Evolutionary conservation across 2,329 filamentous ascomycete species (phyloP), one percentile per base, ranked within the genome.

Genomic region (Arthrobotrys conoides): DNA sequence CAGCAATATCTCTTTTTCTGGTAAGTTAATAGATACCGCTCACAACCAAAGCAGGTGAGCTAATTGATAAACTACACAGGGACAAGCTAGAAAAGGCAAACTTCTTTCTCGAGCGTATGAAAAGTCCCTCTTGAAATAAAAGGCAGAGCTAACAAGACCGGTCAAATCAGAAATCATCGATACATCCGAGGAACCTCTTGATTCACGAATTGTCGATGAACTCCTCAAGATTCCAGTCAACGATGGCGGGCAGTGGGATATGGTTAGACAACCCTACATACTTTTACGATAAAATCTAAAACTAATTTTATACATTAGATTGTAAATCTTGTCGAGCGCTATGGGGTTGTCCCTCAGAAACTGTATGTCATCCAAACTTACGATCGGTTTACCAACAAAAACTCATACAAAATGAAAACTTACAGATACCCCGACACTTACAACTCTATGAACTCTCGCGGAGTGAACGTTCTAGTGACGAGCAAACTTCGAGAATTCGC

Each of bases 21-120:
- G 91, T 67, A 38, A 5, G 49, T 49, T 6, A 1, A 38, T 55
- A 33, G 18, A 33, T 30, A 20, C 3, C 46, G 12, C 5, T 6
- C 18, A 5, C 6, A 27, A 18, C 18, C 4, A 8, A 2, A 3
- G 3, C 8, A 33, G 3, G 24, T 24, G 16, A 4, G 16, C 71
- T 67, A 46, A 46, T 20, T 66, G 18, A 20, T 27, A 8, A 16
- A 14, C 9, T 14, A 30, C 24, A 4, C n/a, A 77, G 72, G 68
- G 94, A 97, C 84, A 97, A 97, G 86, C 89, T 97, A 20, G 94
- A 97, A 84, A 97, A 97, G 85, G 88, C 91, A 8, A 97, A 97
- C 84, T 97, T 89, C 86, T 97, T 96, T 85, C 88, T 97, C 18
- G 93, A 96, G 85, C 91, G 81, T 82, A 66, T 41, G 81, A 49